Evolutionary conservation across 108 stramenopile species (phyloP).

Genomic region (Fragilariopsis cylindrus): DNA sequence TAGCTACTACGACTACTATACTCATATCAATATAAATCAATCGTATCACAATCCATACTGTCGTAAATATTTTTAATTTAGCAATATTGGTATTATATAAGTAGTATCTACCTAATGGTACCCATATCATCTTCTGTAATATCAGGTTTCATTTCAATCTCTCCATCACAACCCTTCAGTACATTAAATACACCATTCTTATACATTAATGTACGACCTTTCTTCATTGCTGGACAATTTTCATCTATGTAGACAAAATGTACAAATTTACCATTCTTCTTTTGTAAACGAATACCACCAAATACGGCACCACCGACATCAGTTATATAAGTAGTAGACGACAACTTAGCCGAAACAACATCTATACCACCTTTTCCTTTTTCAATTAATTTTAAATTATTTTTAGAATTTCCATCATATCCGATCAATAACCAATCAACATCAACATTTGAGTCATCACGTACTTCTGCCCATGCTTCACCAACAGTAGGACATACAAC

Average conservation of each 20-base stretch:
- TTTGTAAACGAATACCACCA: constrained; percentile 57
- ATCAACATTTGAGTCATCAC: constrained; percentile 59
- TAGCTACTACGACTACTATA: neutral
- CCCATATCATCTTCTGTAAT: constrained; percentile 56
- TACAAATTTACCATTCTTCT: constrained; percentile 65
- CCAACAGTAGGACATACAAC: constrained; percentile 60
- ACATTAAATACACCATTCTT: constrained; percentile 91
- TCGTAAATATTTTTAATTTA: too few species aligned
- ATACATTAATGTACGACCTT: constrained; percentile 79
- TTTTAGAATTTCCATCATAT: constrained; percentile 70
- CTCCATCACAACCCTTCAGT: constrained; percentile 76
- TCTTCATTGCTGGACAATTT: constrained; percentile 58
- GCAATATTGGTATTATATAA: too few species aligned
- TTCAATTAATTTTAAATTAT: constrained; percentile 66
- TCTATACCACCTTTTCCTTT: constrained; percentile 73
- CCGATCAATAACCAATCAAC: constrained; percentile 80
- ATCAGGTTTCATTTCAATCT: constrained; percentile 74
- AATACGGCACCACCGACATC: constrained; percentile 45
- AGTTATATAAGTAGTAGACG: constrained; percentile 7
- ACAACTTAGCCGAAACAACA: constrained; percentile 48
- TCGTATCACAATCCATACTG: too few species aligned
- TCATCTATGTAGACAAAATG: constrained; percentile 73
- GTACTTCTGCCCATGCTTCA: constrained; percentile 66
- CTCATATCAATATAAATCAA: too few species aligned
- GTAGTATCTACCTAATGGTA: constrained; percentile 13